Conservation (phyloP, 768 basidiomycete genomes). For the Boletus edulis region DNA sequence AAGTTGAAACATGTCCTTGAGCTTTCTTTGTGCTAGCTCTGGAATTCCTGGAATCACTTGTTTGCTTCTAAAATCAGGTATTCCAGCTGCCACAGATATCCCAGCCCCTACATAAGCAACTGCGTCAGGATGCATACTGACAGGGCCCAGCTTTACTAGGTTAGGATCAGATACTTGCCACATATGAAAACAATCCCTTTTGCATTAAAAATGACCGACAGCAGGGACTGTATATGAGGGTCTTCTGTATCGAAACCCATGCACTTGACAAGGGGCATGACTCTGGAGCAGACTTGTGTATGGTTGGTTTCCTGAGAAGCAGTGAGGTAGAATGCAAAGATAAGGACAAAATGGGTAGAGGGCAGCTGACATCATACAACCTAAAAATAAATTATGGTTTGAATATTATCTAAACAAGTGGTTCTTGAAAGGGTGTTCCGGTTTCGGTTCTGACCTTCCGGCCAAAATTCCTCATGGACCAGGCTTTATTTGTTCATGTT, state of each 20-base stretch:
- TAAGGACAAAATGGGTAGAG: too few relatives aligned
- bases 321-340: too few relatives aligned
- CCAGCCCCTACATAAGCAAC: not conserved
- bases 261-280: not conserved
- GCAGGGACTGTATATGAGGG: not conserved
- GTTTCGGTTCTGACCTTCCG: too few relatives aligned
- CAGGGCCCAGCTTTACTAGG: not conserved
- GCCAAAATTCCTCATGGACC: too few relatives aligned
- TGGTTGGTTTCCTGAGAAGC: too few relatives aligned
- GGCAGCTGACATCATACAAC: too few relatives aligned
- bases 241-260: not conserved
- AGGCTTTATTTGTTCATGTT: too few relatives aligned
- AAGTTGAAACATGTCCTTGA: slow-evolving; percentile 13
- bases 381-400: too few relatives aligned
- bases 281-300: too few relatives aligned
- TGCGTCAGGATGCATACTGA: not conserved
- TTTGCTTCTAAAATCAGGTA: slow-evolving; percentile 14
- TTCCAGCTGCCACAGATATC: slow-evolving; percentile 9
- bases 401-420: too few relatives aligned
- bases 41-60: not conserved
- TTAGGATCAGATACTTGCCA: not conserved
- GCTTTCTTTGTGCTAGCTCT: not conserved
- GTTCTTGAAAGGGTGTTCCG: too few relatives aligned
- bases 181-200: slow-evolving; percentile 12
- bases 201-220: not conserved